phyloP scores from a whole-genome alignment of 2,329 filamentous ascomycete species.

The Colletotrichum tanaceti region DNA sequence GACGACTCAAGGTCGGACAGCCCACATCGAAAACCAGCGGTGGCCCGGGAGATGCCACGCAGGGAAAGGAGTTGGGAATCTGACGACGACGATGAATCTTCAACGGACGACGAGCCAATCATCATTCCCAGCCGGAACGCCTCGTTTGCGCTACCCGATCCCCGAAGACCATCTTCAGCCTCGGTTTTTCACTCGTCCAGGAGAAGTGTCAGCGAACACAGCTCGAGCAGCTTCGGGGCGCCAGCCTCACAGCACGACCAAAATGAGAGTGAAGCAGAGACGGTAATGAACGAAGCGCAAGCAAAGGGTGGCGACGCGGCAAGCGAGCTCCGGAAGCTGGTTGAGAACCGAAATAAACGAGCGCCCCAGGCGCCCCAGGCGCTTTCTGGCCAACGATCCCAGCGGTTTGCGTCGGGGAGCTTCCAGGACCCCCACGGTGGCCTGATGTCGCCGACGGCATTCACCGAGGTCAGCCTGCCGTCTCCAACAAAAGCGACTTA shows the following conservation, averaged over 20 bases:
- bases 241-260: constrained; percentile 49
- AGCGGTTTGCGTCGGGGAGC: constrained; percentile 47
- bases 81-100: constrained; percentile 66
- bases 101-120: constrained; percentile 73
- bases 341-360: constrained; percentile 62
- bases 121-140: constrained; percentile 71
- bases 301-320: constrained; percentile 66
- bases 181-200: constrained; percentile 61
- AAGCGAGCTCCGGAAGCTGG: constrained; percentile 69
- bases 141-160: constrained; percentile 69
- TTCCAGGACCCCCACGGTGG: constrained; percentile 49
- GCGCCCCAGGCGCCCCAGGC: constrained; percentile 45
- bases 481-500: constrained; percentile 58
- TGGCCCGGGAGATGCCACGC: constrained; percentile 45
- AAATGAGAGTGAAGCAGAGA: constrained; percentile 70
- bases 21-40: constrained; percentile 20
- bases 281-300: constrained; percentile 61
- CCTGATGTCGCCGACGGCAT: constrained; percentile 63
- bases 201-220: constrained; percentile 63
- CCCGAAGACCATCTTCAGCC: constrained; percentile 59
- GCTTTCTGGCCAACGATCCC: constrained; percentile 39
- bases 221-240: constrained; percentile 54
- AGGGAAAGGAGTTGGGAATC: constrained; percentile 56
- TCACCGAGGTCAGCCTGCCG: constrained; percentile 60
- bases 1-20: constrained; percentile 46